Base-by-base conservation (phyloP, 1,139 yeast species). In the Nakaseomyces sp. region DNA sequence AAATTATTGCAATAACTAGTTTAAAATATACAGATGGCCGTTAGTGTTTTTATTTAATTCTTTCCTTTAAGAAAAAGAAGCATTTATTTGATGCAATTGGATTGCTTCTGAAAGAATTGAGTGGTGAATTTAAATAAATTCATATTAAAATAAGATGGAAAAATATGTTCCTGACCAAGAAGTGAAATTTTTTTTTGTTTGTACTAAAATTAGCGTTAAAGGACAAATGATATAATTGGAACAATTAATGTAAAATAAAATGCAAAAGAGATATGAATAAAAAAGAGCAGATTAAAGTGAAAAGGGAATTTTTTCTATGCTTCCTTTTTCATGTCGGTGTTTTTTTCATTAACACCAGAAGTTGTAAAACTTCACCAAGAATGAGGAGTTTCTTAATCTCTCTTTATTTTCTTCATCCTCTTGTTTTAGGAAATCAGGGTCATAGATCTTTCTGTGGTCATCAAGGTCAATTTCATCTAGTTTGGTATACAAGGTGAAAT, bases 361-460 rank as follows among this genome's bases (percentile, higher is more conserved):
- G 45, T 61, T 56, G 52, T 58, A 66, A 10, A 58, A 42, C 52
- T 72, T 68, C 49, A 51, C 50, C 54, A 56, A 63, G 55, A 68
- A 48, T 30, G 70, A 62, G 46, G 67, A 55, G 51, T 63, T 51
- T 54, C 58, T 54, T 59, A 55, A 24, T 57, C 60, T 51, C 30
- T 66, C 75, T 50, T 61, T 64, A 52, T 75, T 77, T 57, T 72
- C 77, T 36, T 65, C 68, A 42, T 72, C 67, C 57, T 76, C 82
- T 50, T 70, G 76, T 51, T 61, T 67, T 46, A 77, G 57, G 48
- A 67, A 63, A 43, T 75, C 81, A 49, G 72, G 63, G 55, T 78
- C 82, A 52, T 73, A 66, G 44, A 74, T 73, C 52, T 79, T 70
- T 60, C 80, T 70, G 41, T 80, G 81, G 43, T 70, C 66, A 47